Evolutionary conservation across 371 early-diverging fungal genomes (phyloP).

Genomic region (Mortierella sp.): DNA sequence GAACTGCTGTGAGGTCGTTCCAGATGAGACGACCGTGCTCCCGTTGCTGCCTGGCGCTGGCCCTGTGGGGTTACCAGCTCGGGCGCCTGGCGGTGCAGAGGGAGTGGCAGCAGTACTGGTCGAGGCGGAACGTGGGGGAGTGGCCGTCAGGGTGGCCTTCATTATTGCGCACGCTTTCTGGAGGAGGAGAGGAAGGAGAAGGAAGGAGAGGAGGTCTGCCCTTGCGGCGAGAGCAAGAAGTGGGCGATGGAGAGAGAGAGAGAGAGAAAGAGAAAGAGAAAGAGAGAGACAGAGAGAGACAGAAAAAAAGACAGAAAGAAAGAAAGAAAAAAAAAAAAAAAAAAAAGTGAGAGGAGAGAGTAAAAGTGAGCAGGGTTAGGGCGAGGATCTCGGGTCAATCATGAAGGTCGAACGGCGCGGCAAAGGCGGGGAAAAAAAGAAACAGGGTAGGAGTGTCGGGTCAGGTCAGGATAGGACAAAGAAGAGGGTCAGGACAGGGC

Average conservation of each 20-base stretch:
- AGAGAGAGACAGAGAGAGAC: neutral
- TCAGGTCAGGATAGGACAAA: no score
- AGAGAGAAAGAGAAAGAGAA: neutral
- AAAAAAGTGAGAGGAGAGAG: neutral
- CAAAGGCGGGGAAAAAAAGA: neutral
- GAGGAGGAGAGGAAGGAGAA: neutral
- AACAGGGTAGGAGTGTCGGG: no score
- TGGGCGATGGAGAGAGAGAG: neutral
- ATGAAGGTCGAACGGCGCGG: constrained; percentile 23
- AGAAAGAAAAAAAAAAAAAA: neutral
- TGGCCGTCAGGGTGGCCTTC: no score
- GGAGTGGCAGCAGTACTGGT: neutral
- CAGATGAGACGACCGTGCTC: neutral
- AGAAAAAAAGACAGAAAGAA: neutral
- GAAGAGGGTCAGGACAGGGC: neutral
- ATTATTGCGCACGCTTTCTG: neutral
- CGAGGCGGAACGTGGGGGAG: neutral
- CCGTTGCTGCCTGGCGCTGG: neutral
- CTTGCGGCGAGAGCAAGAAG: neutral
- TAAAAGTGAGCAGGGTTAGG: neutral
- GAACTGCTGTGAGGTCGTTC: neutral
- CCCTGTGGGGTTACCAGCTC: neutral
- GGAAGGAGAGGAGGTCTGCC: neutral
- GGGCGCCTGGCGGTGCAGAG: neutral
- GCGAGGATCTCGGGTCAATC: neutral